phyloP scores from a whole-genome alignment of 495 filamentous ascomycete species.

The Penicillium flavigenum region DNA sequence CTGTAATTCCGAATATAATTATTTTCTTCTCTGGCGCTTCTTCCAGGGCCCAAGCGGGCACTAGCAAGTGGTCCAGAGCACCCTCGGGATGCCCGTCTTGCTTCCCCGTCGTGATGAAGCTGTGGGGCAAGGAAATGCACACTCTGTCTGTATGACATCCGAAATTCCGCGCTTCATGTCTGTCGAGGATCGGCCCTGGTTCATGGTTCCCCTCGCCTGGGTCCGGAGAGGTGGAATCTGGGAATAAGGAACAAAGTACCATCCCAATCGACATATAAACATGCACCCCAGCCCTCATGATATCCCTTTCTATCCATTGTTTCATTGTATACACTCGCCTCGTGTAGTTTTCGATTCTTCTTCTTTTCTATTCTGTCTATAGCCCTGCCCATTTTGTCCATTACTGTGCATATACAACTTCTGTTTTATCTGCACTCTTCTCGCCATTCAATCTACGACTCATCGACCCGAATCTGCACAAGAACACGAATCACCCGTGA shows the following conservation, averaged over 20 bases:
- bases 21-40: slow-evolving; percentile 16
- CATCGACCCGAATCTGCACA: slow-evolving; percentile 14
- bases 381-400: slow-evolving; percentile 16
- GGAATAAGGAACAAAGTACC: slow-evolving; percentile 16
- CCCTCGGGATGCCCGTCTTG: slow-evolving; percentile 19
- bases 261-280: slow-evolving; percentile 29
- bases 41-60: slow-evolving; percentile 12
- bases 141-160: slow-evolving; percentile 40
- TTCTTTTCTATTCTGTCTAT: slow-evolving; percentile 31
- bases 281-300: slow-evolving; percentile 25
- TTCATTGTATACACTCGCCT: slow-evolving; percentile 25
- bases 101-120: slow-evolving; percentile 27
- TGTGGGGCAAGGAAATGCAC: slow-evolving; percentile 23
- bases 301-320: slow-evolving; percentile 16
- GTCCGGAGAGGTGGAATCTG: slow-evolving; percentile 10
- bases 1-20: slow-evolving; percentile 12
- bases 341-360: slow-evolving; percentile 25
- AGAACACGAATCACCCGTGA: background rate
- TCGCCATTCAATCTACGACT: background rate
- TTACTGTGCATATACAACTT: slow-evolving; percentile 26
- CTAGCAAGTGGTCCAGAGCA: slow-evolving; percentile 12
- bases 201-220: slow-evolving; percentile 27
- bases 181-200: slow-evolving; percentile 29
- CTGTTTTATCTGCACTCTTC: slow-evolving; percentile 13
- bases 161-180: slow-evolving; percentile 26